Evolutionary conservation across 495 filamentous ascomycete genomes (phyloP).

Genomic region (Annulohypoxylon nitens): DNA sequence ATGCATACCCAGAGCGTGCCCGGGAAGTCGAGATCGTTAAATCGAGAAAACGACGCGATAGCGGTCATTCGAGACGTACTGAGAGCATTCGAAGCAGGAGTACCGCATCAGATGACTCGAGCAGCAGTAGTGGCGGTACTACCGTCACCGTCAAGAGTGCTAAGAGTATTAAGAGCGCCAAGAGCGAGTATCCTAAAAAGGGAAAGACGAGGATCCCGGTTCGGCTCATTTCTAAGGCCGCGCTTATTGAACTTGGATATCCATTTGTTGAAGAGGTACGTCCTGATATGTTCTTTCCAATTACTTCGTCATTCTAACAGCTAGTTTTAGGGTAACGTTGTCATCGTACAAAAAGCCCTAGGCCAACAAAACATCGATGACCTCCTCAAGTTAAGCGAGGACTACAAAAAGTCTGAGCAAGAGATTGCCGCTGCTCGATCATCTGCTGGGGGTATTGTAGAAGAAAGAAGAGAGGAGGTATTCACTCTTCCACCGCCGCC

Average conservation of each 20-base stretch:
- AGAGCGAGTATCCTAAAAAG: conserved; percentile 78
- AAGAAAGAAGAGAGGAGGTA: conserved; percentile 55
- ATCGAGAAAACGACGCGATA: conserved; percentile 52
- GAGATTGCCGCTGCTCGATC: conserved; percentile 57
- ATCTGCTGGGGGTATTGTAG: conserved; percentile 52
- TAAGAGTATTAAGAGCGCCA: conserved; percentile 57
- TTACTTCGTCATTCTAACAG: conserved; percentile 47
- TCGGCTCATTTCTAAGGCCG: conserved; percentile 78
- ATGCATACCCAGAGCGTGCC: conserved; percentile 69
- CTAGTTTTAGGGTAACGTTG: conserved; percentile 73
- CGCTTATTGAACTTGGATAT: conserved; percentile 85
- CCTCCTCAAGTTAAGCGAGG: conserved; percentile 82
- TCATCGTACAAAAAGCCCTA: conserved; percentile 83
- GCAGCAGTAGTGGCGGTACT: conserved; percentile 57
- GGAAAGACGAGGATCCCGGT: conserved; percentile 89
- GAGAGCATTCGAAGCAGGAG: conserved; percentile 47
- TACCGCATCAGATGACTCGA: conserved; percentile 61
- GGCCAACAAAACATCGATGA: conserved; percentile 92
- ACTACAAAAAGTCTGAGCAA: conserved; percentile 68
- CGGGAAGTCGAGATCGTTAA: conserved; percentile 63
- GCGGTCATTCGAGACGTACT: conserved; percentile 46
- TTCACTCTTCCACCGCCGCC: conserved; percentile 48
- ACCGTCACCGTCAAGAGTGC: conserved; percentile 39
- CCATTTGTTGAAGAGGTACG: conserved; percentile 87
- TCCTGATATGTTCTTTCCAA: conserved; percentile 19